Evolutionary conservation across 2,329 filamentous ascomycete genomes (phyloP), one percentile per base, ranked within the genome.

Genomic region (Cordyceps farinosa): DNA sequence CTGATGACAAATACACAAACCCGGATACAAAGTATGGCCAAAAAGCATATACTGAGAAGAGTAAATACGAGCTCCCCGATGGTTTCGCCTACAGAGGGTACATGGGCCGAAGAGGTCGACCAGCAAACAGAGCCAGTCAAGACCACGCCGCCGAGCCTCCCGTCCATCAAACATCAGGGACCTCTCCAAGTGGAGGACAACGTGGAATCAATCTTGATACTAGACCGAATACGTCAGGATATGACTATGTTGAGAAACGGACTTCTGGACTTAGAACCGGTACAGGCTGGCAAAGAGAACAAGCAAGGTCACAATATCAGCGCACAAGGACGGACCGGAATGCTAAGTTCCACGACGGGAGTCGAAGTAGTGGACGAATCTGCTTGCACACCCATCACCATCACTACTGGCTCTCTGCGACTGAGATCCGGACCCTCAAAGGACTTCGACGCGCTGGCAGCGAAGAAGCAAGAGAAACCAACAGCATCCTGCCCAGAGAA

Each of bases 301-400:
- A 58, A 34, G 32, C 54, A 32, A 45, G 63, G 54, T 45, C 50
- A 61, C 36, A 32, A 17, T 42, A 7, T 44, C n/a, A 40, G 10
- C 38, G 40, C 22, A 29, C 53, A 36, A 44, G 29, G 13, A 47
- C n/a, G 29, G 27, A 36, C 30, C 40, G 44, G 30, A n/a, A 44
- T 30, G 40, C 6, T 11, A 13, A 42, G 47, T 17, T 13, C 15
- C 29, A 66, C 55, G 47, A 65, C 64, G 57, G 61, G 60, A 61
- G 61, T 66, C 56, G 61, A 70, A 57, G 65, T 63, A 61, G 67
- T 56, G 67, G 66, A 27, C 44, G 69, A 65, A 69, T 82, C 66
- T 85, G 84, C 68, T 67, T 85, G 64, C 84, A 87, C 71, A 84
- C 80, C 66, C 84, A 87, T 68, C 83, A 87, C 68, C 84, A 87